Evolutionary conservation across 1,284 basidiomycete genomes (phyloP), one percentile per base, ranked within the genome.

Genomic region (Pascua sp.): DNA sequence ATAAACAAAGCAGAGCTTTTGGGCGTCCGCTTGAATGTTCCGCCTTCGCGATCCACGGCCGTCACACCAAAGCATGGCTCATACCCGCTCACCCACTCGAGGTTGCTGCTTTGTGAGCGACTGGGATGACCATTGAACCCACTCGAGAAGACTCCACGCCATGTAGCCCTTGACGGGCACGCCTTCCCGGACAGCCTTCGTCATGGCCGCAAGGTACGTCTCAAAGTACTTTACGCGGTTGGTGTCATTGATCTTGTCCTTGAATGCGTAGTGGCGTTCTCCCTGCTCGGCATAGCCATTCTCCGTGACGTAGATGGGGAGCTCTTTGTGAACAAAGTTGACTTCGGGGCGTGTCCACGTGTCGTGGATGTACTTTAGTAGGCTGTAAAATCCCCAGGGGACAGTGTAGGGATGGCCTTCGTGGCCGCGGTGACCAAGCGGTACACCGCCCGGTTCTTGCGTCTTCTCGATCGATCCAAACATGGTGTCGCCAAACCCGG

Each of bases 141-240:
- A 69, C 68, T 70, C 67, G 32, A 68, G 42, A 46, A 70, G 49
- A 15, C 64, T 65, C 68, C 68, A 70, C 18, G 56, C 68, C 61
- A 70, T 62, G 53, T 63, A 67, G 2, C 68, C 67, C 7, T 47
- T 47, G 11, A 68, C 54, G 15, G 51, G 47, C 15, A 68, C 61
- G 8, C 64, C 64, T 12, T 68, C 67, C 13, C 65, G 55, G 5
- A 64, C 55, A 7, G 68, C 68, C 36, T 65, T 53, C 8, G 62
- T 45, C 55, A 70, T 43, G 42, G 62, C 60, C 11, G 57, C 49
- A 36, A 70, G 43, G 54, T 70, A 70, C 2, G 61, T 59, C 9
- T 55, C 60, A 43, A 52, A 70, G 42, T 66, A 70, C 9, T 57
- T 47, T 43, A 67, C 64, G 9, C 68, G 56, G 42, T 64, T 51